A percentile compares a stretch with the other conserved stretches of the same genome.
These are phyloP conservation scores for Conticribra weissflogii DNA, from an alignment of 108 stramenopile genomes.

Conservation along the genomic window DNA sequence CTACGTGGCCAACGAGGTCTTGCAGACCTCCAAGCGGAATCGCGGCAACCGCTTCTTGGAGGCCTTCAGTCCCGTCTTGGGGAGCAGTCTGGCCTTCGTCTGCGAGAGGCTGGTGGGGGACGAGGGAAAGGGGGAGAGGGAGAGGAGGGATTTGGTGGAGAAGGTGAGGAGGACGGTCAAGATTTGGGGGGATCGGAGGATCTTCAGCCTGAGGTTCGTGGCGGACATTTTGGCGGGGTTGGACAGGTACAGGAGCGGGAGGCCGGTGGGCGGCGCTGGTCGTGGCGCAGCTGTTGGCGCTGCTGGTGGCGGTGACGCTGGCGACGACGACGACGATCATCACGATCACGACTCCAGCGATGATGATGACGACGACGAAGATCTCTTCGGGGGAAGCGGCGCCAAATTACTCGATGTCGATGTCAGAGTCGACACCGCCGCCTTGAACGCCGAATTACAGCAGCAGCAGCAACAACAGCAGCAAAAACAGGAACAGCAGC, in stretches of 20 bases:
- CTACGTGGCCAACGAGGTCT: conserved; percentile 88
- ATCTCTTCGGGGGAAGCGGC: conserved; percentile 56
- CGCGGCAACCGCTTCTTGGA: conserved; percentile 85
- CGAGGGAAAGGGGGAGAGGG: conserved; percentile 51
- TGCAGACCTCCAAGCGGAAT: conserved; percentile 86
- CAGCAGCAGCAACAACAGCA: conserved; percentile 3
- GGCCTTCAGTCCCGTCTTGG: conserved; percentile 76
- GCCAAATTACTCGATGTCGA: conserved; percentile 47
- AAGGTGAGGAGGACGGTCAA: conserved; percentile 84
- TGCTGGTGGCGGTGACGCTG: neutral
- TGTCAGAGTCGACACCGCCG: no score
- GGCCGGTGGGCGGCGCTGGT: neutral
- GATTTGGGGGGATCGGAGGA: conserved; percentile 85
- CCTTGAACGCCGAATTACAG: no score
- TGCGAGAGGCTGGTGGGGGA: conserved; percentile 54
- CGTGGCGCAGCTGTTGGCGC: neutral
- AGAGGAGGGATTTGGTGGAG: conserved; percentile 50
- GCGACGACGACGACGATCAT: neutral
- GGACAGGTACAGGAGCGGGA: conserved; percentile 60
- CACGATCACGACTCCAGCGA: conserved; percentile 25
- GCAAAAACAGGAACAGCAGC: conserved; percentile 12
- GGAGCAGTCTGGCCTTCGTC: conserved; percentile 64
- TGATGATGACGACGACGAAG: conserved; percentile 50
- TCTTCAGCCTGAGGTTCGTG: conserved; percentile 78
- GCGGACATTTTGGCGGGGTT: conserved; percentile 74